Evolutionary conservation across 257 asterid genomes (phyloP).

Genomic region (Penstemon barbatus): DNA sequence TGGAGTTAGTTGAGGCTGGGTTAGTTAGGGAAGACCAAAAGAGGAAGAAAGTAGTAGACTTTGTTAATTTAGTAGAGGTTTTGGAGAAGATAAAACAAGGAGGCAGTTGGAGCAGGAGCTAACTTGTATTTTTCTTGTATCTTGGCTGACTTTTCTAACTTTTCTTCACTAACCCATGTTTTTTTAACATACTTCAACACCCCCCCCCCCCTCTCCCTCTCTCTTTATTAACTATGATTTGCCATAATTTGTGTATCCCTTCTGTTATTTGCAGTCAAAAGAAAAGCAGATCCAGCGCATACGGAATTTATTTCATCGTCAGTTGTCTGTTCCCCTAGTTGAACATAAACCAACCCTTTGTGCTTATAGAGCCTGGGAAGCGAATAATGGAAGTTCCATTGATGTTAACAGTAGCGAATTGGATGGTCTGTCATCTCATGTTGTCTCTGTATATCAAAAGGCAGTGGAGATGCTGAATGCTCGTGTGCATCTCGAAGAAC

Average conservation of each 20-base stretch:
- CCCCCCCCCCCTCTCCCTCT: no score
- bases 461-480: constrained; percentile 75
- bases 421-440: constrained; percentile 68
- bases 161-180: neutral
- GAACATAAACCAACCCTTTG: constrained; percentile 56
- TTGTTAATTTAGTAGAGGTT: no score
- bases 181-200: no score
- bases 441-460: constrained; percentile 69
- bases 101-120: no score
- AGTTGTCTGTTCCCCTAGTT: constrained; percentile 82
- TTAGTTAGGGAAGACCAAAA: no score
- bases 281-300: constrained; percentile 84
- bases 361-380: constrained; percentile 83
- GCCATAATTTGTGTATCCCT: constrained; percentile 23
- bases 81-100: no score
- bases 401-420: constrained; percentile 48
- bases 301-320: constrained; percentile 78
- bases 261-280: constrained; percentile 57
- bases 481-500: constrained; percentile 68
- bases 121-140: constrained; percentile 1
- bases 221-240: neutral
- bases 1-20: no score
- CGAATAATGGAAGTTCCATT: constrained; percentile 50
- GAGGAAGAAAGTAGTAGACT: no score
- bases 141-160: constrained; percentile 8